phyloP scores from a whole-genome alignment of 371 early-diverging fungal genomes.

The Scutellospora calospora region DNA sequence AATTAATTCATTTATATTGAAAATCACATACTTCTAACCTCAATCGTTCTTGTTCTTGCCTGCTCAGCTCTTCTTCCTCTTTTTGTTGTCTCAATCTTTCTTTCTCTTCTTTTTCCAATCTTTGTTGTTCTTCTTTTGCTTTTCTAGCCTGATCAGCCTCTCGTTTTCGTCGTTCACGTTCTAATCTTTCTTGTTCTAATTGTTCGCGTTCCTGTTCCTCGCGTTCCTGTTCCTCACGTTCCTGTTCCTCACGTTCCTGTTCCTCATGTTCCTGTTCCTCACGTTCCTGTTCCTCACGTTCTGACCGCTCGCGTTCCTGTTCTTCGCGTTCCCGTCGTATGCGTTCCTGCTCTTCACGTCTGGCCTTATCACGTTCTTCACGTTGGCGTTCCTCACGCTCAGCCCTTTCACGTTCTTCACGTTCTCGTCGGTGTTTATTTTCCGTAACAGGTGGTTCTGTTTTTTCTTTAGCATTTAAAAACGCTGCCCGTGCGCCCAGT shows the following conservation, averaged over 20 bases:
- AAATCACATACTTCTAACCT: not conserved
- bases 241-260: conserved; percentile 46
- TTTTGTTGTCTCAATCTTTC: conserved; percentile 47
- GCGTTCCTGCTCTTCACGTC: conserved; percentile 51
- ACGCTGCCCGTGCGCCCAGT: conserved; percentile 55
- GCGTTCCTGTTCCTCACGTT: conserved; percentile 45
- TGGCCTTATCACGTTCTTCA: conserved; percentile 45
- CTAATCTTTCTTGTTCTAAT: conserved; percentile 30
- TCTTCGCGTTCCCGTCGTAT: conserved; percentile 47
- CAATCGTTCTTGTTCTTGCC: conserved; percentile 53
- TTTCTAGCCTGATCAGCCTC: conserved; percentile 36
- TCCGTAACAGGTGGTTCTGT: conserved; percentile 43
- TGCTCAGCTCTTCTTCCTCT: conserved; percentile 56
- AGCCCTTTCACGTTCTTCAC: conserved; percentile 58
- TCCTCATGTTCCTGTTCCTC: conserved; percentile 45
- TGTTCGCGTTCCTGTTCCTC: conserved; percentile 54
- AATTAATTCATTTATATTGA: no score
- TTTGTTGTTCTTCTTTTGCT: conserved; percentile 45
- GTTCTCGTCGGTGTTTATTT: conserved; percentile 1
- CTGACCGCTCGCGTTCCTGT: not conserved
- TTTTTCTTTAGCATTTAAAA: conserved; percentile 45
- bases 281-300: conserved; percentile 46
- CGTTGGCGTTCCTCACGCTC: conserved; percentile 50
- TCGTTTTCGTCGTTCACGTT: conserved; percentile 38
- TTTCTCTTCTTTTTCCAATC: conserved; percentile 47